Evolutionary conservation across 169 alveolate species (phyloP).

Genomic region (Eimeria brunetti): DNA sequence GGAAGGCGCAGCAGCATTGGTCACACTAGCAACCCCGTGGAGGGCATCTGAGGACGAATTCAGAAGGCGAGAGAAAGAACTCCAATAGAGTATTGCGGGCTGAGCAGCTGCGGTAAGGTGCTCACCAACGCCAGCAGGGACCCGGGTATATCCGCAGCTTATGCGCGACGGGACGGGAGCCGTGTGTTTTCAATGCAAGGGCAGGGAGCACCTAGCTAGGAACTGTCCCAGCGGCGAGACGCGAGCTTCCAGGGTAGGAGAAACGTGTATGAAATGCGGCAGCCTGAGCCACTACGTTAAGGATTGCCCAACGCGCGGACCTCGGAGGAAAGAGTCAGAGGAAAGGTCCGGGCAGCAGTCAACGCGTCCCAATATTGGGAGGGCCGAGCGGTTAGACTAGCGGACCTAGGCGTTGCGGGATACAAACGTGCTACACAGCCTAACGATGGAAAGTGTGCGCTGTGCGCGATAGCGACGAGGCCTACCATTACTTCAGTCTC

Average conservation of each 20-base stretch:
- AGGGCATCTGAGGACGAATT: neutral
- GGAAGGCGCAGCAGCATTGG: neutral
- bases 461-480: no score
- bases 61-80: neutral
- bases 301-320: no score
- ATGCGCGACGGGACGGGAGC: neutral
- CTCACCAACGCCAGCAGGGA: neutral
- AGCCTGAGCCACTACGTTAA: no score
- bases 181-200: neutral
- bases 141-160: neutral
- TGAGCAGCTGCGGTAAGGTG: neutral
- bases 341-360: no score
- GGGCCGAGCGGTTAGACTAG: no score
- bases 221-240: neutral
- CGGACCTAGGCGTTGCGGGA: no score
- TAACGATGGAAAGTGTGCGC: no score
- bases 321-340: no score
- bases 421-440: no score
- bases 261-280: no score
- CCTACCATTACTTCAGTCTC: no score
- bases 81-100: neutral
- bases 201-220: neutral
- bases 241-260: neutral
- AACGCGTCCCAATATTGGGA: no score
- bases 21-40: neutral